These are phyloP conservation scores for Dictyostelium intermedium DNA, from an alignment of 78 protist species.

Conservation along the genomic window DNA sequence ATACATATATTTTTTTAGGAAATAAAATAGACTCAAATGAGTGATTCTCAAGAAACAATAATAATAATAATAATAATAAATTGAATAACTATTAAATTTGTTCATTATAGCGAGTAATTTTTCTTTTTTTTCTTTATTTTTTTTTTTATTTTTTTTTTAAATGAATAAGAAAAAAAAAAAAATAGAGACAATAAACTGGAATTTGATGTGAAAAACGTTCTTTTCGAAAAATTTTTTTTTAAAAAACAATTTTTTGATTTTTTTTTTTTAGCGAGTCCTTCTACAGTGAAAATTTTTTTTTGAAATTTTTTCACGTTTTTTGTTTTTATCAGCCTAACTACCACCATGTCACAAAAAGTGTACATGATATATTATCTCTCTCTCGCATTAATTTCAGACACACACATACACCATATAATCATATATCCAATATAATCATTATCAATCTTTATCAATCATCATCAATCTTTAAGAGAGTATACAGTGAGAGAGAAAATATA, in stretches of 20 bases:
- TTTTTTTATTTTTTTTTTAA: not conserved
- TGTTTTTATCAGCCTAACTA: not conserved
- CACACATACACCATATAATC: not conserved
- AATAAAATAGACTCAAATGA: no score
- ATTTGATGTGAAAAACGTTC: not conserved
- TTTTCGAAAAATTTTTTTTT: not conserved
- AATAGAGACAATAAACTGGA: not conserved
- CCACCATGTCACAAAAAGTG: slow-evolving; percentile 55
- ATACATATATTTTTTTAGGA: no score
- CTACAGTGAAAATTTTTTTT: not conserved
- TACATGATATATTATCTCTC: not conserved
- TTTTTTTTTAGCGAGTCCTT: not conserved
- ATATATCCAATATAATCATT: not conserved
- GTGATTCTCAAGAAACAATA: no score
- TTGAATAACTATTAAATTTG: no score
- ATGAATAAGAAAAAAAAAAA: not conserved
- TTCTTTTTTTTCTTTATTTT: no score
- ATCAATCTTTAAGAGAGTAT: not conserved
- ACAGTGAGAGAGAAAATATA: not conserved
- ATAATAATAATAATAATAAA: no score
- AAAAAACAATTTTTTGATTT: not conserved
- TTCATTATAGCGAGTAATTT: no score
- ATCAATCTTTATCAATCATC: not conserved
- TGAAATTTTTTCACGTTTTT: not conserved
- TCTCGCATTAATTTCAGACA: not conserved